Evolutionary conservation across 2,329 filamentous ascomycete species (phyloP).

Genomic region (Exophiala sp.): DNA sequence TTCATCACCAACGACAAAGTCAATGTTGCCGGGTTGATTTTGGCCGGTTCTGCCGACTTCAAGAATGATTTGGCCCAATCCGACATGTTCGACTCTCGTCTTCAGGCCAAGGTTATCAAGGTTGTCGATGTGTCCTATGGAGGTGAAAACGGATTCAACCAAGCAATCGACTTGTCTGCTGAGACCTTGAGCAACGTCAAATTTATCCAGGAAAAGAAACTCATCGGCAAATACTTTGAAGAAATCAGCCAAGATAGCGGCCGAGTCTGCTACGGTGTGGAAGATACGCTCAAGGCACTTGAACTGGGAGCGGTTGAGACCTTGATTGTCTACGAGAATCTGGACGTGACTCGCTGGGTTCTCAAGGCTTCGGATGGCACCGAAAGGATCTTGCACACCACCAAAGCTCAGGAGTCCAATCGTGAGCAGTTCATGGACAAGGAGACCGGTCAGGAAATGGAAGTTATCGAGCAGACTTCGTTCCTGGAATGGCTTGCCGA

Average conservation of each 20-base stretch:
- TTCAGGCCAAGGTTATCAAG: conserved; percentile 95
- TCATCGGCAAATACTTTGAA: conserved; percentile 98
- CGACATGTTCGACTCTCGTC: conserved; percentile 90
- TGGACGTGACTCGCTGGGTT: conserved; percentile 87
- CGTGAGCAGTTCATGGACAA: conserved; percentile 90
- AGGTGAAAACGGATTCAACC: conserved; percentile 99
- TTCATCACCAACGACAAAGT: conserved; percentile 98
- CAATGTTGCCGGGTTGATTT: conserved; percentile 90
- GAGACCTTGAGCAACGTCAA: conserved; percentile 99
- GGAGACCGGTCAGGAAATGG: conserved; percentile 95
- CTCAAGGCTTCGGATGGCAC: conserved; percentile 71
- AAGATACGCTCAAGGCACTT: conserved; percentile 93
- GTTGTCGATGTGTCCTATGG: conserved; percentile 98
- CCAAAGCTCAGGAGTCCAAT: conserved; percentile 74
- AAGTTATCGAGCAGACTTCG: conserved; percentile 75
- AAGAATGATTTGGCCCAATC: conserved; percentile 98
- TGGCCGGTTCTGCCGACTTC: conserved; percentile 97
- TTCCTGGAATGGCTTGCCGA: conserved; percentile 99
- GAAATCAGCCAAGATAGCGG: conserved; percentile 97
- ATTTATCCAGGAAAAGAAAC: conserved; percentile 99
- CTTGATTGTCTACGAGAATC: conserved; percentile 93
- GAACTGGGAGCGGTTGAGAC: conserved; percentile 93
- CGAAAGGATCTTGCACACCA: conserved; percentile 77
- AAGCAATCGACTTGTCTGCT: conserved; percentile 89
- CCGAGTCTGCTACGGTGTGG: conserved; percentile 95